phyloP scores from a whole-genome alignment of 2,329 filamentous ascomycete species.

The Arachnopeziza araneosa region DNA sequence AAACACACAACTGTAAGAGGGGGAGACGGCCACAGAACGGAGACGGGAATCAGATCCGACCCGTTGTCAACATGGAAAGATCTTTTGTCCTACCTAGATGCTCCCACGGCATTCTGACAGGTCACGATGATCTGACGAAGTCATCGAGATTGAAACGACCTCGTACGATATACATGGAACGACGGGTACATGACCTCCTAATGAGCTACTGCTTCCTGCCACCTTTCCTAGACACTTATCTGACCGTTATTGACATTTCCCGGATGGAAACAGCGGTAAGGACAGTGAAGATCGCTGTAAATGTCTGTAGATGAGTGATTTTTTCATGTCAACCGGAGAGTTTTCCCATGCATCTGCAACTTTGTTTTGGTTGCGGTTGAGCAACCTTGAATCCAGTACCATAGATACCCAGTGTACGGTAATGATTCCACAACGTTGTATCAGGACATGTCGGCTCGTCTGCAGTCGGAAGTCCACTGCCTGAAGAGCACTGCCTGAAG shows the following conservation, averaged over 20 bases:
- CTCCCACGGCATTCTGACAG: too few relatives aligned
- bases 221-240: too few relatives aligned
- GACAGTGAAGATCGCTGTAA: neutral
- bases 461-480: neutral
- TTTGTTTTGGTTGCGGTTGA: neutral
- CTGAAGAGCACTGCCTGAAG: neutral
- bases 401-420: neutral
- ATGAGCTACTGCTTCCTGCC: too few relatives aligned
- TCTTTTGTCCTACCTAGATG: neutral
- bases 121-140: neutral
- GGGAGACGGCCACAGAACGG: neutral
- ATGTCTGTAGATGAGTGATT: neutral
- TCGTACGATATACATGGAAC: neutral
- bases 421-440: neutral
- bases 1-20: neutral
- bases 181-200: neutral
- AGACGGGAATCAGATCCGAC: neutral
- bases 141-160: neutral
- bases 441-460: neutral
- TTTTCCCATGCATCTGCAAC: neutral
- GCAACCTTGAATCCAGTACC: neutral
- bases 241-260: too few relatives aligned
- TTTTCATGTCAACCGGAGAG: neutral
- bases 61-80: neutral
- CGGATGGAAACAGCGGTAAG: neutral